These are phyloP conservation scores for Penicillium sp. DNA, from an alignment of 2,329 filamentous ascomycete genomes.

Conservation along the genomic window DNA sequence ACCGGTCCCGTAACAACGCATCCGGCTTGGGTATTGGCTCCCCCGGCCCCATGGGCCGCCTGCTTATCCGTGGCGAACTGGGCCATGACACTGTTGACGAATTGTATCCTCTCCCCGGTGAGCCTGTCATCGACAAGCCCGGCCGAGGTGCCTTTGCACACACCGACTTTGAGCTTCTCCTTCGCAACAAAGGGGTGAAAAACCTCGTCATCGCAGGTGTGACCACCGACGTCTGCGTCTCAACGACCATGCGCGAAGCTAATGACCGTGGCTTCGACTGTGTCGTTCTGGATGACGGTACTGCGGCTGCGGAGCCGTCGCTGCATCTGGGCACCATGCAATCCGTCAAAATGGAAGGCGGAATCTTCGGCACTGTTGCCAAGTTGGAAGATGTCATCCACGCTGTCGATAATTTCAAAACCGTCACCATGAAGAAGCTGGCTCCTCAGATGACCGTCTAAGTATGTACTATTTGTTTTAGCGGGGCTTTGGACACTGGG, in stretches of 20 bases:
- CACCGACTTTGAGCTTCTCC: slow-evolving; percentile 47
- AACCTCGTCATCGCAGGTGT: slow-evolving; percentile 49
- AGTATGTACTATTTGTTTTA: slow-evolving; percentile 12
- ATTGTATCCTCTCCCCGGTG: slow-evolving; percentile 41
- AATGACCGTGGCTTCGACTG: slow-evolving; percentile 50
- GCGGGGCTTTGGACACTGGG: slow-evolving; percentile 9
- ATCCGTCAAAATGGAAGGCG: slow-evolving; percentile 42
- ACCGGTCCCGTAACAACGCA: slow-evolving; percentile 46
- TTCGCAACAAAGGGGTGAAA: slow-evolving; percentile 45
- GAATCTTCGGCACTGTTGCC: slow-evolving; percentile 38
- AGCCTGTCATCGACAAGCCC: slow-evolving; percentile 49
- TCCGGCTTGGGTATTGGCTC: slow-evolving; percentile 46
- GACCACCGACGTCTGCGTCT: slow-evolving; percentile 50
- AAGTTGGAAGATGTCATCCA: slow-evolving; percentile 35
- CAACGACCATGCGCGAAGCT: slow-evolving; percentile 49
- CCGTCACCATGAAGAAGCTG: slow-evolving; percentile 36
- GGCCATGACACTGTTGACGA: slow-evolving; percentile 53
- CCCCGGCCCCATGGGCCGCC: slow-evolving; percentile 48
- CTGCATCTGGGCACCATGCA: slow-evolving; percentile 38
- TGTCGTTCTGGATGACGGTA: slow-evolving; percentile 44
- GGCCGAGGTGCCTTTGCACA: slow-evolving; percentile 47
- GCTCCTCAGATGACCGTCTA: slow-evolving; percentile 32
- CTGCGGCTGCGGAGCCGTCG: slow-evolving; percentile 35
- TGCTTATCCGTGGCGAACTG: slow-evolving; percentile 50
- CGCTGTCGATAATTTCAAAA: slow-evolving; percentile 38